Percentiles rank a stretch among this genome's conserved stretches.
These are phyloP conservation scores for Rhododendron henanense DNA, from an alignment of 148 eudicot species.

Conservation along the genomic window DNA sequence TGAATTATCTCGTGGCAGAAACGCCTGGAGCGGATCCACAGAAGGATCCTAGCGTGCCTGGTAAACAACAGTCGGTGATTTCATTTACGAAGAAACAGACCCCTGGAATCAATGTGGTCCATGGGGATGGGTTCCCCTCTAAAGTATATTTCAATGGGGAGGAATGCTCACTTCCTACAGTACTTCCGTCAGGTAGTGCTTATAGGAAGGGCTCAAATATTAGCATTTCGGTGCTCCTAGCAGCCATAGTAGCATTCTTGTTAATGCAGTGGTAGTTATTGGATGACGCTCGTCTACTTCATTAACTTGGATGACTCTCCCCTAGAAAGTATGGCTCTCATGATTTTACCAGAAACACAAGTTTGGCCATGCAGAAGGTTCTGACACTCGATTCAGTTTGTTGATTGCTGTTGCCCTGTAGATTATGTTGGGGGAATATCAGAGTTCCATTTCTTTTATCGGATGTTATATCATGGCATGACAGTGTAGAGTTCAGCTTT, in stretches of 20 bases:
- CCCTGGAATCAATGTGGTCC: conserved; percentile 40
- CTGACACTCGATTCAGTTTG: background rate
- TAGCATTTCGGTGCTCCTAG: conserved; percentile 27
- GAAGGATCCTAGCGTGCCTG: conserved; percentile 61
- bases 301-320: conserved; percentile 13
- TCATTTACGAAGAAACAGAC: conserved; percentile 56
- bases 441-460: background rate
- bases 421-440: background rate
- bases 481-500: background rate
- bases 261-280: conserved; percentile 27
- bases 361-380: background rate
- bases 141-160: conserved; percentile 72
- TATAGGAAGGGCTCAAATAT: conserved; percentile 15
- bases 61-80: conserved; percentile 70
- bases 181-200: conserved; percentile 43
- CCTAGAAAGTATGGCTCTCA: background rate
- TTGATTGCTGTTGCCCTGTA: background rate
- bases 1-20: conserved; percentile 70
- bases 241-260: conserved; percentile 26
- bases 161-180: conserved; percentile 61
- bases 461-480: background rate
- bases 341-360: background rate
- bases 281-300: conserved; percentile 10
- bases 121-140: conserved; percentile 62
- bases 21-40: conserved; percentile 36